phyloP scores from a whole-genome alignment of 257 asterid genomes.

The Solanum peruvianum region DNA sequence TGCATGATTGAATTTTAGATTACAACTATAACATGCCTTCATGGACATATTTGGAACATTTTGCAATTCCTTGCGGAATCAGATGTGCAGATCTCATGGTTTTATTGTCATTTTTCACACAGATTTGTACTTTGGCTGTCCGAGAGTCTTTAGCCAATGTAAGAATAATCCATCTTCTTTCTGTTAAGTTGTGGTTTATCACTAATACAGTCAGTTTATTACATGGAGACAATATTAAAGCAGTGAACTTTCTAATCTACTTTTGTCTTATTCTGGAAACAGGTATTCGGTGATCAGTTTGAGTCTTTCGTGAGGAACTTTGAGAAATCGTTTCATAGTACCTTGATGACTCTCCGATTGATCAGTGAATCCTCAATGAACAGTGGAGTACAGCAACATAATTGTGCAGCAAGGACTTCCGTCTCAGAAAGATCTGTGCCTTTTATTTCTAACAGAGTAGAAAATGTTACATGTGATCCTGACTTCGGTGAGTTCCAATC shows the following conservation, averaged over 20 bases:
- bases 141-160: constrained; percentile 32
- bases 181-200: not conserved
- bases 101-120: constrained; percentile 9
- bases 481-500: constrained; percentile 4
- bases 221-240: not conserved
- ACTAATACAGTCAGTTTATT: not conserved
- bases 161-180: constrained; percentile 9
- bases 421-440: constrained; percentile 16
- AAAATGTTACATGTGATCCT: constrained; percentile 9
- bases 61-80: not conserved
- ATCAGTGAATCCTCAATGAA: constrained; percentile 38
- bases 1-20: not conserved
- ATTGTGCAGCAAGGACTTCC: constrained; percentile 10
- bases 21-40: not conserved
- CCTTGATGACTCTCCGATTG: constrained; percentile 42
- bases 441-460: constrained; percentile 7
- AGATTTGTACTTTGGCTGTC: constrained; percentile 75
- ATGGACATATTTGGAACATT: not conserved
- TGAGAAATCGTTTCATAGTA: constrained; percentile 38
- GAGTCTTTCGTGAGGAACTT: constrained; percentile 29
- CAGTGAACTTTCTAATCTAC: not conserved
- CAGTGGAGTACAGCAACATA: constrained; percentile 11
- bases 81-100: not conserved
- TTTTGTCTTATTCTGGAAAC: constrained; percentile 17
- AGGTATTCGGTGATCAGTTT: constrained; percentile 26